Percentiles rank a stretch among this genome's conserved stretches.
phyloP scores from a whole-genome alignment of 2,329 filamentous ascomycete genomes.

The Sarocladium brachiariae region DNA sequence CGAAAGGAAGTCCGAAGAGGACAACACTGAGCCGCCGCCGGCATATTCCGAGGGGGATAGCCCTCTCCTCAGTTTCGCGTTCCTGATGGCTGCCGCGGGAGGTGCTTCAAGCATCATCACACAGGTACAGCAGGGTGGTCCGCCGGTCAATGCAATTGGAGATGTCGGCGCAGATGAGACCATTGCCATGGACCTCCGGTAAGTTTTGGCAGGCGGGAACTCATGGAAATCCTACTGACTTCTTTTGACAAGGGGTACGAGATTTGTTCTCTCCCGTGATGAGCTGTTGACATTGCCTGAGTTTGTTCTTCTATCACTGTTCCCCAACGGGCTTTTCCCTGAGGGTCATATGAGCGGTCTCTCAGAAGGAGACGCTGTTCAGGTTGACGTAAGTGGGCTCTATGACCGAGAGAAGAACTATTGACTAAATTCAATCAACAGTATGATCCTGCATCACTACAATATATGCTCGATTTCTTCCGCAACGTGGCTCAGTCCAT shows the following conservation, averaged over 20 bases:
- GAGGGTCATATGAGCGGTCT: constrained; percentile 94
- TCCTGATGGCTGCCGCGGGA: constrained; percentile 96
- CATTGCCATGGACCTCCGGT: constrained; percentile 91
- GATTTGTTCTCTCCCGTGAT: constrained; percentile 89
- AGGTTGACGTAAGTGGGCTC: constrained; percentile 79
- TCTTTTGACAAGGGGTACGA: constrained; percentile 85
- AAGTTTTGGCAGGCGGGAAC: constrained; percentile 28
- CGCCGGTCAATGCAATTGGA: constrained; percentile 84
- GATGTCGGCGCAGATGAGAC: constrained; percentile 87
- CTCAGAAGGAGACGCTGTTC: constrained; percentile 87
- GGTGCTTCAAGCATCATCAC: constrained; percentile 98
- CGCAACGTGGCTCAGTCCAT: constrained; percentile 95
- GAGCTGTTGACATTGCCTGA: constrained; percentile 93
- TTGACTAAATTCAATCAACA: constrained; percentile 32
- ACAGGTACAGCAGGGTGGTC: constrained; percentile 91
- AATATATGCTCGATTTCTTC: constrained; percentile 99
- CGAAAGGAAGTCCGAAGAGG: constrained; percentile 57
- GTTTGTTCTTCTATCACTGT: constrained; percentile 94
- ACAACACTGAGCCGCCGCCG: constrained; percentile 82
- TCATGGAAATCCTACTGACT: too few relatives aligned
- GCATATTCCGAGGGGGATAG: constrained; percentile 94
- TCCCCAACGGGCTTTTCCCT: constrained; percentile 95
- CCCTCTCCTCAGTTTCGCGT: constrained; percentile 86
- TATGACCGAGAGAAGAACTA: not conserved
- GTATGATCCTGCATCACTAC: constrained; percentile 93